phyloP scores from a whole-genome alignment of 257 asterid genomes.

The Mentha longifolia region DNA sequence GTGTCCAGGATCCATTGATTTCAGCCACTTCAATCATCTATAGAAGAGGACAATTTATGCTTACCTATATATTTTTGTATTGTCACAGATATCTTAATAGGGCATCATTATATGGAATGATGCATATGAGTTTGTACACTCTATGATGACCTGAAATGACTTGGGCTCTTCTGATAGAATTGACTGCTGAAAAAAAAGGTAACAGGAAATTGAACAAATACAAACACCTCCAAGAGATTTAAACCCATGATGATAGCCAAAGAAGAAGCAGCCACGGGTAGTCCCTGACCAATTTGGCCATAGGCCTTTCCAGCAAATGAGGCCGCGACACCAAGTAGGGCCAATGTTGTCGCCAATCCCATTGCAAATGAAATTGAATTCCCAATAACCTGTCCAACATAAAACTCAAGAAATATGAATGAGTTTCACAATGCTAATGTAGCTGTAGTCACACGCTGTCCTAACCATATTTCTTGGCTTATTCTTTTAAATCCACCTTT shows the following conservation, averaged over 20 bases:
- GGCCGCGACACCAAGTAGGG: conserved; percentile 90
- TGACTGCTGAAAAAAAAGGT: not conserved
- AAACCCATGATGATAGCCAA: conserved; percentile 88
- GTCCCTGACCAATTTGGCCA: conserved; percentile 94
- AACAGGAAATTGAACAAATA: not conserved
- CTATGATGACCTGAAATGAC: too few species aligned
- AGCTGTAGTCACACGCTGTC: not conserved
- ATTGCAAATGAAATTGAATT: conserved; percentile 86
- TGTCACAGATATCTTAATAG: too few species aligned
- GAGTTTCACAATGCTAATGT: not conserved
- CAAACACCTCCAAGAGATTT: conserved; percentile 79
- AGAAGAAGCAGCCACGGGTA: conserved; percentile 89
- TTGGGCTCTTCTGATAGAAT: not conserved
- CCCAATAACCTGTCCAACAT: conserved; percentile 64
- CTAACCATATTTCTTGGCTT: conserved; percentile 6
- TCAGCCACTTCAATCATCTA: too few species aligned
- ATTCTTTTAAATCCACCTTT: not conserved
- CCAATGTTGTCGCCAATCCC: conserved; percentile 95
- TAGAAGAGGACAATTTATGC: not conserved
- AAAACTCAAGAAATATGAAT: conserved; percentile 15
- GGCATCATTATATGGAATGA: too few species aligned
- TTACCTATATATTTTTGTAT: not conserved
- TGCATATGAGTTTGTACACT: too few species aligned
- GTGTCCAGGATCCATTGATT: too few species aligned
- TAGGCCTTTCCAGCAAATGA: conserved; percentile 98